Base-by-base conservation (phyloP, 2,329 filamentous ascomycete genomes). In the Didymella exigua region DNA sequence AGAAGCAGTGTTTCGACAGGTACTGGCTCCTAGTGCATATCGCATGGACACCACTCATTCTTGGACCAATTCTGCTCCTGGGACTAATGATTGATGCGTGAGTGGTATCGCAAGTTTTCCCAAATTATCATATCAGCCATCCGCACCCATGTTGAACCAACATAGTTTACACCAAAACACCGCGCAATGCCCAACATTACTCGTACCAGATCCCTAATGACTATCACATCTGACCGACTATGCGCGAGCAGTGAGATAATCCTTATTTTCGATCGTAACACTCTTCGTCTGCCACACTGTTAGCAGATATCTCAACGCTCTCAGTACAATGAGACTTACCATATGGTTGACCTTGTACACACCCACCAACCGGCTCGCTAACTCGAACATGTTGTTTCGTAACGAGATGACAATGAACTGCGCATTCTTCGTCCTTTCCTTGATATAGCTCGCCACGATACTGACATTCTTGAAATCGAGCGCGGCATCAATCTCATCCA, bases 321-420 rank as follows among this genome's bases (percentile, higher is more conserved):
- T 27, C 16, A 11, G 43, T 1, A 11, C 18, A 2, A 21, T 34
- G 6, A 31, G 27, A 66, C 80, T 70, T 70, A 83, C 81, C 86
- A 98, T 99, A 77, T 99, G 93, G 77, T 96, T 98, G 74, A 99
- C 95, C 82, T 99, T 99, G 82, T 99, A 99, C 51, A 99, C 95
- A 65, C 96, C 96, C 13, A 99, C 92, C 56, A 99, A 84, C 51
- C 96, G 86, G 54, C 91, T 87, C n/a, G 96, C 93, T 60, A 99
- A 86, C 81, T 99, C 95, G 77, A 99, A 99, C 95, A 99, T 99
- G 81, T 99, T 99, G 78, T 99, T 99, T 69, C 95, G 84, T 69
- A 99, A 82, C 14, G 92, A 97, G 72, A 99, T 99, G 71, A 99
- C 95, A 67, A 99, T 95, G 75, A 99, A 99, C 74, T 99, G 95